Conservation (phyloP, 495 filamentous ascomycete genomes). For the Penicillium dipodomyicola region DNA sequence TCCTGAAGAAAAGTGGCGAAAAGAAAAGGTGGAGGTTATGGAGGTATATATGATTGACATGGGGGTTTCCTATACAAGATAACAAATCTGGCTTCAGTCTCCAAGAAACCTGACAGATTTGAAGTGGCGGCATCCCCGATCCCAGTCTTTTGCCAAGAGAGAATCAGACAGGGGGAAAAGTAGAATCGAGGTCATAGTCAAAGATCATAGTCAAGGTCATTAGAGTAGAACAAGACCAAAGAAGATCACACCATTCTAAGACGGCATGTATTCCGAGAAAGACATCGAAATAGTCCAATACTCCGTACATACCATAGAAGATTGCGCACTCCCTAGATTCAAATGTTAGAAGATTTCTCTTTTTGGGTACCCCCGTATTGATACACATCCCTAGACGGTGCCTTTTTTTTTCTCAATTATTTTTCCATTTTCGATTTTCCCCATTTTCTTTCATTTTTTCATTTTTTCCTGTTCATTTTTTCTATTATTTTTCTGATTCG, state of each 20-base stretch:
- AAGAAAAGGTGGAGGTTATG: neutral
- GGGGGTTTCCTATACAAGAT: neutral
- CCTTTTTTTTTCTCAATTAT: neutral
- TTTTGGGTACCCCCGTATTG: neutral
- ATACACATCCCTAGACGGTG: neutral
- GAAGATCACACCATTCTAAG: neutral
- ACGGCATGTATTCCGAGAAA: neutral
- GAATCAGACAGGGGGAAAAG: neutral
- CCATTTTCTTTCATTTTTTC: no score
- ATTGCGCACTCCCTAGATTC: neutral
- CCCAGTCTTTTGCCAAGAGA: neutral
- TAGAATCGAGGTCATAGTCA: neutral
- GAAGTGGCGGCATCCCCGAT: neutral
- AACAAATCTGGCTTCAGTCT: neutral
- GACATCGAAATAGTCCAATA: neutral
- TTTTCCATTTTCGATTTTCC: neutral
- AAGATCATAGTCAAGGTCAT: neutral
- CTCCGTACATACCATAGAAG: neutral
- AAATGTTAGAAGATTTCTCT: neutral
- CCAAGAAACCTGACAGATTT: neutral
- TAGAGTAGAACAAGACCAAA: neutral
- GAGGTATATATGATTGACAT: neutral
- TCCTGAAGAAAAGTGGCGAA: neutral
- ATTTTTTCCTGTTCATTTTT: neutral
- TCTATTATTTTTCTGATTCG: neutral